These are phyloP conservation scores for Myxozyma neglecta DNA, from an alignment of 805 yeast species.

Conservation along the genomic window DNA sequence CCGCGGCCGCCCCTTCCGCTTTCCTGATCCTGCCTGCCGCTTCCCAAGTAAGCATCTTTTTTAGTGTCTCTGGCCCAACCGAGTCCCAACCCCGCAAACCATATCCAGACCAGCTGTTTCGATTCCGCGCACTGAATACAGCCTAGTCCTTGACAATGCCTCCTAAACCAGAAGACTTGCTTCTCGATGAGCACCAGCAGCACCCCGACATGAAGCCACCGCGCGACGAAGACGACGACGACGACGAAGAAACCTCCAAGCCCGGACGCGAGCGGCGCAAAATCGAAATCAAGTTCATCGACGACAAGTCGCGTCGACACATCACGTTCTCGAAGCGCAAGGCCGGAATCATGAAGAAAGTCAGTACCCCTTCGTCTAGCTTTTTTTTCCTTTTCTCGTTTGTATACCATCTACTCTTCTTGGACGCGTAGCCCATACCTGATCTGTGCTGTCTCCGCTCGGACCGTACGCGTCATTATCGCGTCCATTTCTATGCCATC, in stretches of 20 bases:
- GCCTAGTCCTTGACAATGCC: constrained; percentile 8
- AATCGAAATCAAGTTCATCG: constrained; percentile 94
- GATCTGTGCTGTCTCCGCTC: too few relatives aligned
- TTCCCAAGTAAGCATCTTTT: constrained; percentile 12
- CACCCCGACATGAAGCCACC: constrained; percentile 6
- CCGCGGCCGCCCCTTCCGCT: constrained; percentile 15
- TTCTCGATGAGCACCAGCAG: constrained; percentile 23
- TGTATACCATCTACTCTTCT: too few relatives aligned
- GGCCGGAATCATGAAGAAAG: constrained; percentile 97
- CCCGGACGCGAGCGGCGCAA: constrained; percentile 68
- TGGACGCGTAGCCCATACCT: too few relatives aligned
- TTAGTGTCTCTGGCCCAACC: not conserved
- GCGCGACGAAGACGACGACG: constrained; percentile 45
- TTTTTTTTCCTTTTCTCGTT: not conserved
- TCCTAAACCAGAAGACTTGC: constrained; percentile 16
- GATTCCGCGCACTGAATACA: constrained; percentile 1
- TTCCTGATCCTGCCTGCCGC: constrained; percentile 23
- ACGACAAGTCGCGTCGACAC: constrained; percentile 96
- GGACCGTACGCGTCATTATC: too few relatives aligned
- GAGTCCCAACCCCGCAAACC: too few relatives aligned
- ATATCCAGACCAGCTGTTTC: too few relatives aligned
- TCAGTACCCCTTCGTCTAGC: constrained; percentile 3
- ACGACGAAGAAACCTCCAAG: constrained; percentile 48
- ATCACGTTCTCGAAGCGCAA: constrained; percentile 97
- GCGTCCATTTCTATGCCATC: too few relatives aligned